Percentiles rank a stretch among this genome's conserved stretches.
Conservation (phyloP, 1,284 basidiomycete genomes). For the Cystobasidium pallidum region DNA sequence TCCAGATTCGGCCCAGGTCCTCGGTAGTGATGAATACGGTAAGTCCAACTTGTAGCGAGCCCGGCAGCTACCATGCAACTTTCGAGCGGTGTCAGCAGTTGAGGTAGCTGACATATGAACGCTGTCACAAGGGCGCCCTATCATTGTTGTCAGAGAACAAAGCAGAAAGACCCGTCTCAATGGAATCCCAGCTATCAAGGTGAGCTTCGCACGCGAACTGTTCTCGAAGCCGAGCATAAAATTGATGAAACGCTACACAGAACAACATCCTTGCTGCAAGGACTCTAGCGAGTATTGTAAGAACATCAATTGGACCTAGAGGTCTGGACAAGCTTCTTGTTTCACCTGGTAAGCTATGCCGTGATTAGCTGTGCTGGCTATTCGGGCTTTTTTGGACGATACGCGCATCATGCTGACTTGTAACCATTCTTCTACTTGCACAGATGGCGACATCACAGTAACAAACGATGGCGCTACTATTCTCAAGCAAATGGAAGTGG, state of each 20-base stretch:
- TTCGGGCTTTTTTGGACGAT: background rate
- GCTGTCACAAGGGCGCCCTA: constrained; percentile 72
- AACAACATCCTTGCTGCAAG: constrained; percentile 91
- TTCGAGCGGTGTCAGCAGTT: background rate
- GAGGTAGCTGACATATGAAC: background rate
- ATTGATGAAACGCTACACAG: constrained; percentile 59
- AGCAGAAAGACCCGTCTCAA: constrained; percentile 91
- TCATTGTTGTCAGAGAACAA: constrained; percentile 90
- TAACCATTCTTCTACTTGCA: background rate
- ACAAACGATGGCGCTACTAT: constrained; percentile 99
- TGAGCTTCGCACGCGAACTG: constrained; percentile 54
- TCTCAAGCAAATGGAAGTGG: constrained; percentile 69
- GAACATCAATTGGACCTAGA: constrained; percentile 91
- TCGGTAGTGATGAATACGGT: constrained; percentile 40
- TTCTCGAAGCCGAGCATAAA: constrained; percentile 8
- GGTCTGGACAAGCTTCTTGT: constrained; percentile 98
- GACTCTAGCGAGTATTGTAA: constrained; percentile 91
- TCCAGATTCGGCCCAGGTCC: constrained; percentile 32
- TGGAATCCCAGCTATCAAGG: constrained; percentile 95
- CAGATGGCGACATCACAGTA: constrained; percentile 96
- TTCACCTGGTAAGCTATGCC: constrained; percentile 45
- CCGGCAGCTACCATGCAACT: background rate
- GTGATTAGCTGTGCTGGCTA: no score
- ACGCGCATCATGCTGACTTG: constrained; percentile 13
- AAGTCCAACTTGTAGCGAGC: background rate